phyloP scores from a whole-genome alignment of 2,329 filamentous ascomycete species.

The Colletotrichum lentis region DNA sequence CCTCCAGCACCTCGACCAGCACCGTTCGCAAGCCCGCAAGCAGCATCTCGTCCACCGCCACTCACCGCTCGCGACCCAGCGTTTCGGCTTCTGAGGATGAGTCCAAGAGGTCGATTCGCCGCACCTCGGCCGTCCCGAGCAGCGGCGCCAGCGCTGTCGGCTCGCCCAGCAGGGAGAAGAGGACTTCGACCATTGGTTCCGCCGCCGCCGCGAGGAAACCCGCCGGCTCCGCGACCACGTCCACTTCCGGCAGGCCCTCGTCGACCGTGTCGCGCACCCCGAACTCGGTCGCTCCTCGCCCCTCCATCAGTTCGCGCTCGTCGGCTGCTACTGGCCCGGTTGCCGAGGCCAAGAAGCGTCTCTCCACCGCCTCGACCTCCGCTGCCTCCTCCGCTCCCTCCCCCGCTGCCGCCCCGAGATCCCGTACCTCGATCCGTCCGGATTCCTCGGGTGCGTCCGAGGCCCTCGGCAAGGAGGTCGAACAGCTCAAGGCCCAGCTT shows the following conservation, averaged over 20 bases:
- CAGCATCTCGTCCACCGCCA: slow-evolving; percentile 49
- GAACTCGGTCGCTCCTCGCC: slow-evolving; percentile 38
- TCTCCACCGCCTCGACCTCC: slow-evolving; percentile 59
- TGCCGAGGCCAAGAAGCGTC: slow-evolving; percentile 64
- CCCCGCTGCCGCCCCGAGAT: slow-evolving; percentile 51
- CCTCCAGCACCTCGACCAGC: slow-evolving; percentile 46
- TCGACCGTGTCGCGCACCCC: slow-evolving; percentile 32
- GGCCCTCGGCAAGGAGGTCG: slow-evolving; percentile 62
- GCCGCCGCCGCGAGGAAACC: slow-evolving; percentile 47
- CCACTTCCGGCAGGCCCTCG: slow-evolving; percentile 28
- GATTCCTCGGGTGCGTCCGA: slow-evolving; percentile 51
- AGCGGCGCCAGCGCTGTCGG: slow-evolving; percentile 48
- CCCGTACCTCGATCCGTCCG: slow-evolving; percentile 51
- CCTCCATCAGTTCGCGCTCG: slow-evolving; percentile 43
- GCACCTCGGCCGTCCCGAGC: slow-evolving; percentile 55
- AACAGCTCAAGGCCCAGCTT: slow-evolving; percentile 68
- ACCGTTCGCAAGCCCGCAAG: slow-evolving; percentile 46
- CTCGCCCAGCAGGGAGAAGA: slow-evolving; percentile 45
- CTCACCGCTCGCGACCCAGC: slow-evolving; percentile 57
- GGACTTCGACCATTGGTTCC: slow-evolving; percentile 46
- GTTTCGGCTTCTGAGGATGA: slow-evolving; percentile 62
- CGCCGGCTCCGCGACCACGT: slow-evolving; percentile 39
- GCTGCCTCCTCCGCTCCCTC: slow-evolving; percentile 49
- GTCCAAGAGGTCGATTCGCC: slow-evolving; percentile 55
- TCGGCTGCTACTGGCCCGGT: slow-evolving; percentile 50